A percentile compares a stretch with the other conserved stretches of the same genome.
phyloP scores from a whole-genome alignment of 2,329 filamentous ascomycete genomes.

The Curvularia hawaiiensis region DNA sequence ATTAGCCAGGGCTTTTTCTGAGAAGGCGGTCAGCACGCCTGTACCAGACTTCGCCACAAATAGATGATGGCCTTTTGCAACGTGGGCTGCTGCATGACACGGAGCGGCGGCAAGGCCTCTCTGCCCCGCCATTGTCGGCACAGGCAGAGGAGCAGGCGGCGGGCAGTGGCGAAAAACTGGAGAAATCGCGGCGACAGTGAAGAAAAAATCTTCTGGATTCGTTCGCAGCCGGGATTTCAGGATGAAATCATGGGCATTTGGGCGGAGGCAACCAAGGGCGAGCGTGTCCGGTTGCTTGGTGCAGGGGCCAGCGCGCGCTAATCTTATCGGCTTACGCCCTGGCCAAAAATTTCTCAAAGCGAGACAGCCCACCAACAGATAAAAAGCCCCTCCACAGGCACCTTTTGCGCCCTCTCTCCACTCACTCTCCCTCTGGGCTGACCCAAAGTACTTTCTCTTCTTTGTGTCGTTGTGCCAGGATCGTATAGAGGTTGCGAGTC shows the following conservation, averaged over 20 bases:
- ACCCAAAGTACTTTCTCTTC: slow-evolving; percentile 38
- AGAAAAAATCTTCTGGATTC: slow-evolving; percentile 15
- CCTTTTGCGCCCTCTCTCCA: slow-evolving; percentile 20
- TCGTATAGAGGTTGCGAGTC: slow-evolving; percentile 33
- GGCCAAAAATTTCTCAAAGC: slow-evolving; percentile 26
- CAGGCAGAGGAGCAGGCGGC: neutral
- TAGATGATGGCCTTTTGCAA: slow-evolving; percentile 24
- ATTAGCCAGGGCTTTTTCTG: slow-evolving; percentile 14
- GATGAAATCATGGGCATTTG: slow-evolving; percentile 15
- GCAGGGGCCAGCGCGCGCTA: slow-evolving; percentile 22
- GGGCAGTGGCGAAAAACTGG: slow-evolving; percentile 8
- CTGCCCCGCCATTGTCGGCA: slow-evolving; percentile 5
- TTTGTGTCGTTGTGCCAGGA: slow-evolving; percentile 32
- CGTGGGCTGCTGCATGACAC: slow-evolving; percentile 21
- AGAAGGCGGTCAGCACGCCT: slow-evolving; percentile 36
- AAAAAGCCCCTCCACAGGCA: slow-evolving; percentile 31
- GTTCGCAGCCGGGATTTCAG: neutral
- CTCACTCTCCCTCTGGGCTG: slow-evolving; percentile 29
- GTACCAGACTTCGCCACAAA: slow-evolving; percentile 30
- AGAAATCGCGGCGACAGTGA: slow-evolving; percentile 20
- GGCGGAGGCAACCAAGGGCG: slow-evolving; percentile 4
- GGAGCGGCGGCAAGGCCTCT: slow-evolving; percentile 4
- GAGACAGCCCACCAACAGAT: slow-evolving; percentile 25
- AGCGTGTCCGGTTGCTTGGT: slow-evolving; percentile 1
- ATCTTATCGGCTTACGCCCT: slow-evolving; percentile 33